Conservation (phyloP, 345 rosid species). For the Lenwebbia sp. region DNA sequence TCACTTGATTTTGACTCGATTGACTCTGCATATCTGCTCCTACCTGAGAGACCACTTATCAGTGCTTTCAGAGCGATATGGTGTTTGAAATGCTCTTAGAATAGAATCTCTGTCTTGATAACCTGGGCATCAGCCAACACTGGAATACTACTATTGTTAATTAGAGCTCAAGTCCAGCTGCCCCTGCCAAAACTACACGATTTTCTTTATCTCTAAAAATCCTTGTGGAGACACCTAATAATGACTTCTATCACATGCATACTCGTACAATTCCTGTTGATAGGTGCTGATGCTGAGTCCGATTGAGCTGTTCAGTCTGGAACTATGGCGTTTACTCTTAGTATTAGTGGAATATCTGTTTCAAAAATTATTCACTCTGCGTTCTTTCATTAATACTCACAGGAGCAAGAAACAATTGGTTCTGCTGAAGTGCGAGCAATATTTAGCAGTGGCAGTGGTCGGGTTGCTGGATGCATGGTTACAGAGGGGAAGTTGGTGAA, state of each 20-base stretch:
- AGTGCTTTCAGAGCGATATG: neutral
- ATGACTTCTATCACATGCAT: neutral
- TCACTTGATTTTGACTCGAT: neutral
- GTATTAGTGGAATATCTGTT: neutral
- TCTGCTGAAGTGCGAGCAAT: slow-evolving; percentile 80
- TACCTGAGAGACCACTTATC: neutral
- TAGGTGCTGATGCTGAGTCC: neutral
- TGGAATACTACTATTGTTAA: neutral
- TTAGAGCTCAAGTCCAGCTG: neutral
- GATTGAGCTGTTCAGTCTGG: neutral
- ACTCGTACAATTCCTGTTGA: neutral
- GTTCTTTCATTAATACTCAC: slow-evolving; percentile 7
- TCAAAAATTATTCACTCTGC: neutral
- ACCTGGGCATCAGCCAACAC: neutral
- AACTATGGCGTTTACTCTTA: slow-evolving; percentile 2
- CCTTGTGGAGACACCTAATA: neutral
- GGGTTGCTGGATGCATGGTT: slow-evolving; percentile 98
- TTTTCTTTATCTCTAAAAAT: neutral
- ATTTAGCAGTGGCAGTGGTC: slow-evolving; percentile 97
- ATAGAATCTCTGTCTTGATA: neutral
- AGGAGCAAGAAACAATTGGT: slow-evolving; percentile 87
- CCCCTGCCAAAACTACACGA: neutral
- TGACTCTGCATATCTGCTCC: neutral
- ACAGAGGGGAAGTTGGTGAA: slow-evolving; percentile 76
- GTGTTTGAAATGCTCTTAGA: neutral